phyloP scores from a whole-genome alignment of 75 land plant genomes.

The Sequoia sempervirens region DNA sequence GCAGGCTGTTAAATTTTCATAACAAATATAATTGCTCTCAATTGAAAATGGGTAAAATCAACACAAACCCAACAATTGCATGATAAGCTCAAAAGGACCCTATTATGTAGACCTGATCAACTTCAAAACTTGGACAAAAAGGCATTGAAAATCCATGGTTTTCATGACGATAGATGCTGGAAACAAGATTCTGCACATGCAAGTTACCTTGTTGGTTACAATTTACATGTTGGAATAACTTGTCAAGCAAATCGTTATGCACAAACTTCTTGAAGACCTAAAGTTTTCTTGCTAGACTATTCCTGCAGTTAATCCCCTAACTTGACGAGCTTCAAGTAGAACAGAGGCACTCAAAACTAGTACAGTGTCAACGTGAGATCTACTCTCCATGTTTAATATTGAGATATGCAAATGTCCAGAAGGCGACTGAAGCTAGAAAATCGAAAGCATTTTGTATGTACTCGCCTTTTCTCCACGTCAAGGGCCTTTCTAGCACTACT shows the following conservation, averaged over 20 bases:
- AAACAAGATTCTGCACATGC: not conserved
- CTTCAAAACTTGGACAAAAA: not conserved
- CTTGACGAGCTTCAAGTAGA: not conserved
- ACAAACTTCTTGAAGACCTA: not conserved
- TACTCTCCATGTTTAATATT: not conserved
- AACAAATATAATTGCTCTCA: not conserved
- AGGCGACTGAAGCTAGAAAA: not conserved
- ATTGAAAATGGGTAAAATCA: not conserved
- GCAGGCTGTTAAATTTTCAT: not conserved
- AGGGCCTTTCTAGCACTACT: no score
- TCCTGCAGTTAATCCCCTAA: not conserved
- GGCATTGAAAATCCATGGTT: not conserved
- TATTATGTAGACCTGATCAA: not conserved
- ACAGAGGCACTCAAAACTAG: not conserved
- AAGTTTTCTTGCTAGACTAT: no score
- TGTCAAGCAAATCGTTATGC: not conserved
- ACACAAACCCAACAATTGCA: not conserved
- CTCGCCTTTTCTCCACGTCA: no score
- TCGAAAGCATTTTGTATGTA: not conserved
- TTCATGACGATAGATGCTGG: not conserved
- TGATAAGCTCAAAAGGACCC: not conserved
- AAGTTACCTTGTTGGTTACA: not conserved
- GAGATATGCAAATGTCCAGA: not conserved
- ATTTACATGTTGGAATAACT: not conserved
- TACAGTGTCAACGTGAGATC: not conserved